These are phyloP conservation scores for Yamadazyma insecticola DNA, from an alignment of 805 yeast genomes.

Conservation along the genomic window DNA sequence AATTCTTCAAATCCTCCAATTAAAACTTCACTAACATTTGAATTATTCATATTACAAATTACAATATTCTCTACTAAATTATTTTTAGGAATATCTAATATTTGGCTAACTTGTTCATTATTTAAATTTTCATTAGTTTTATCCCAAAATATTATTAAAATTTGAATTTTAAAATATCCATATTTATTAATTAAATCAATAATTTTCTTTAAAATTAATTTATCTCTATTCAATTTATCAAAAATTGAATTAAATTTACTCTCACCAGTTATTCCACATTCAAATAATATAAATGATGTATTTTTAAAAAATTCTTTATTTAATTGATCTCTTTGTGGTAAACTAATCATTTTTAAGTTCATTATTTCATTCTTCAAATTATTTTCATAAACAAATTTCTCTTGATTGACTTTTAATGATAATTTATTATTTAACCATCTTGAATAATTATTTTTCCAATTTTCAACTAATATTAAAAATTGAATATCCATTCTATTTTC, in stretches of 20 bases:
- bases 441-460: conserved; percentile 45
- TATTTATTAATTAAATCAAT: conserved; percentile 27
- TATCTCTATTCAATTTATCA: conserved; percentile 36
- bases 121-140: conserved; percentile 14
- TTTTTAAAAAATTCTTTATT: conserved; percentile 34
- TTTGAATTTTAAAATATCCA: conserved; percentile 34
- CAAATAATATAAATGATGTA: conserved; percentile 44
- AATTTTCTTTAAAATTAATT: conserved; percentile 29
- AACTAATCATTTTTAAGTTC: conserved; percentile 32
- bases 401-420: conserved; percentile 27
- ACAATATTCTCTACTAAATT: conserved; percentile 16
- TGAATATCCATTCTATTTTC: conserved; percentile 20
- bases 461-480: conserved; percentile 40
- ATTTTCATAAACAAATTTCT: conserved; percentile 21
- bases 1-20: conserved; percentile 18
- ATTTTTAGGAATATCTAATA: conserved; percentile 13
- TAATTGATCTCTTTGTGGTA: conserved; percentile 35
- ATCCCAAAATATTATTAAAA: conserved; percentile 44
- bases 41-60: conserved; percentile 30
- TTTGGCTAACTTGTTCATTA: conserved; percentile 10
- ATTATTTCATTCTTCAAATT: conserved; percentile 20
- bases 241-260: conserved; percentile 10
- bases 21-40: conserved; percentile 22
- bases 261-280: conserved; percentile 41
- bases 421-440: conserved; percentile 49